Conservation (phyloP, 768 basidiomycete genomes). For the Pisolithus sp. region DNA sequence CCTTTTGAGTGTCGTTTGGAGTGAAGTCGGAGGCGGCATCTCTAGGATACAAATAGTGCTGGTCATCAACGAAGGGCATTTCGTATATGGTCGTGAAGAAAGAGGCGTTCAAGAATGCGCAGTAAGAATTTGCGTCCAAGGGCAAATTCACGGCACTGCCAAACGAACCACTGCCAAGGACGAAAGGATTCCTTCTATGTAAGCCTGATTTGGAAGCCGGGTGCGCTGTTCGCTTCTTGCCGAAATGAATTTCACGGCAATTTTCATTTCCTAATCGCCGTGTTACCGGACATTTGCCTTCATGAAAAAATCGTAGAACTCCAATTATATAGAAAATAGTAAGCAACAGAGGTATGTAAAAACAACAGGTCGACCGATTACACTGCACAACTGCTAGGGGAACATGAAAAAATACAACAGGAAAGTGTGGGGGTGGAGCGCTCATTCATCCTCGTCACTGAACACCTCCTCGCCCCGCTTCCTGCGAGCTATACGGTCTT, state of each 20-base stretch:
- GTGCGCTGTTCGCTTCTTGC: no score
- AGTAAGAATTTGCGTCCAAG: background rate
- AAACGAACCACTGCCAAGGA: no score
- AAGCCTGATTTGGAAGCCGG: no score
- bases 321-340: background rate
- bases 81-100: conserved; percentile 19
- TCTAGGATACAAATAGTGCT: conserved; percentile 17
- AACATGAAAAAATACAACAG: conserved; percentile 4
- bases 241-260: no score
- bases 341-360: conserved; percentile 1
- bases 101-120: conserved; percentile 6
- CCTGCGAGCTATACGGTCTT: conserved; percentile 88
- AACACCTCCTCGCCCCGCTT: conserved; percentile 76
- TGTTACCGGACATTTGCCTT: no score
- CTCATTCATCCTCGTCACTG: conserved; percentile 50
- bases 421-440: background rate
- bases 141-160: background rate
- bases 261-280: no score
- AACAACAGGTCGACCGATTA: conserved; percentile 6
- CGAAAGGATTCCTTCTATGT: no score
- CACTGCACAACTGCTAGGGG: conserved; percentile 1
- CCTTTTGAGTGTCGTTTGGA: conserved; percentile 67
- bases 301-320: background rate
- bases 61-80: conserved; percentile 23
- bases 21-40: conserved; percentile 35